A percentile compares a stretch with the other conserved stretches of the same genome.
phyloP scores from a whole-genome alignment of 2,329 filamentous ascomycete species.

The Colletotrichum sublineola region DNA sequence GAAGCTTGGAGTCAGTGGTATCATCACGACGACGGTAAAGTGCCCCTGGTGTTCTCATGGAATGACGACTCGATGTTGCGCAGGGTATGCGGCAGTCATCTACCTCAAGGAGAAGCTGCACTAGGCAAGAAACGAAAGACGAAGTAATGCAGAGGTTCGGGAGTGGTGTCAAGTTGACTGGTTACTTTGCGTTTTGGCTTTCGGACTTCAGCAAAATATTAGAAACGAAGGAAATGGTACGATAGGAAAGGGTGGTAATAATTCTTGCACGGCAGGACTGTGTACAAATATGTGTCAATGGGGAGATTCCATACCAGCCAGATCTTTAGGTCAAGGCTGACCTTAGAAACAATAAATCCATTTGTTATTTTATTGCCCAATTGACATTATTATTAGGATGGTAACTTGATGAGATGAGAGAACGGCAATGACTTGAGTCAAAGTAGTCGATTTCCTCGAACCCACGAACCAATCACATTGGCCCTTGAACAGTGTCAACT shows the following conservation, averaged over 20 bases:
- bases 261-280: slow-evolving; percentile 1
- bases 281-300: slow-evolving; percentile 19
- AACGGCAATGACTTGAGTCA: too few species aligned
- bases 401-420: neutral
- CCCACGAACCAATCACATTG: neutral
- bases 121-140: slow-evolving; percentile 43
- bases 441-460: neutral
- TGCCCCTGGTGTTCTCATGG: slow-evolving; percentile 81
- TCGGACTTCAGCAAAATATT: neutral
- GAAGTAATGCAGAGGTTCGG: neutral
- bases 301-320: slow-evolving; percentile 8
- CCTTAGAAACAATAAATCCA: slow-evolving; percentile 17
- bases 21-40: slow-evolving; percentile 72
- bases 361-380: neutral
- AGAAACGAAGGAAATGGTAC: neutral
- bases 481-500: neutral
- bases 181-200: neutral
- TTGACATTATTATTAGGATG: too few species aligned
- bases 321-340: slow-evolving; percentile 9
- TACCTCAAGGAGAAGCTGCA: slow-evolving; percentile 75
- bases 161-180: neutral
- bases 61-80: slow-evolving; percentile 78
- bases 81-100: slow-evolving; percentile 76
- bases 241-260: neutral
- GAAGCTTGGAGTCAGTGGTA: slow-evolving; percentile 65